These are phyloP conservation scores for Salix dunnii DNA, from an alignment of 345 rosid species.

Conservation along the genomic window DNA sequence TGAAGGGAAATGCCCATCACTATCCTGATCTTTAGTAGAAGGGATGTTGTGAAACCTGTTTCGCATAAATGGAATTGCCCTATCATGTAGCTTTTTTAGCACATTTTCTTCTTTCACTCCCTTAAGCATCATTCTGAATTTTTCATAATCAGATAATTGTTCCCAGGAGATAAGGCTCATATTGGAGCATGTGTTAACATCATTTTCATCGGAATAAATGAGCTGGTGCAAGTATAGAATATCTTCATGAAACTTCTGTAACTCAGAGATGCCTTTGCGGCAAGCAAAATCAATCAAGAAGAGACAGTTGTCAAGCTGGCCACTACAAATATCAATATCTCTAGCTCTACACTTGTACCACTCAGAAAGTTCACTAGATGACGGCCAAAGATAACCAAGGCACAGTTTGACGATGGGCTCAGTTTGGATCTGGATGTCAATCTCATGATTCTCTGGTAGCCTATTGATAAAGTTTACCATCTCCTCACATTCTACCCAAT, in stretches of 20 bases:
- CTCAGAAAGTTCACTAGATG: slow-evolving; percentile 51
- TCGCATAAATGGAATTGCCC: slow-evolving; percentile 79
- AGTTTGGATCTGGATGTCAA: slow-evolving; percentile 50
- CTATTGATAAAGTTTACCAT: slow-evolving; percentile 58
- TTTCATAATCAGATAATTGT: slow-evolving; percentile 72
- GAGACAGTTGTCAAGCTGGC: slow-evolving; percentile 86
- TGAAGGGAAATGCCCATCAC: slow-evolving; percentile 21
- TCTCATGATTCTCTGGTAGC: slow-evolving; percentile 51
- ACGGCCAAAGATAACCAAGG: slow-evolving; percentile 67
- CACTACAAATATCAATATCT: slow-evolving; percentile 80
- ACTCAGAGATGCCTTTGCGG: slow-evolving; percentile 60
- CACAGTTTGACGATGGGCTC: slow-evolving; percentile 65
- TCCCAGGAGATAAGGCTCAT: slow-evolving; percentile 81
- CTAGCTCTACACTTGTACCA: slow-evolving; percentile 91
- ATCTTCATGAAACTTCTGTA: slow-evolving; percentile 74
- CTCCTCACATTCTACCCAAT: slow-evolving; percentile 95
- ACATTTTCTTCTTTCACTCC: slow-evolving; percentile 61
- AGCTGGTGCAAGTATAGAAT: slow-evolving; percentile 67
- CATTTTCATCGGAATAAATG: slow-evolving; percentile 58
- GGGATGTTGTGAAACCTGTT: slow-evolving; percentile 33
- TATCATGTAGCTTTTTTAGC: slow-evolving; percentile 49
- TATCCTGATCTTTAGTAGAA: slow-evolving; percentile 17
- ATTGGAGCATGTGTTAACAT: slow-evolving; percentile 43
- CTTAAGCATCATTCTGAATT: slow-evolving; percentile 72
- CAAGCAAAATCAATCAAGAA: slow-evolving; percentile 72